Evolutionary conservation across 1,139 yeast genomes (phyloP), one percentile per base, ranked within the genome.

Genomic region (Wickerhamiella infanticola): DNA sequence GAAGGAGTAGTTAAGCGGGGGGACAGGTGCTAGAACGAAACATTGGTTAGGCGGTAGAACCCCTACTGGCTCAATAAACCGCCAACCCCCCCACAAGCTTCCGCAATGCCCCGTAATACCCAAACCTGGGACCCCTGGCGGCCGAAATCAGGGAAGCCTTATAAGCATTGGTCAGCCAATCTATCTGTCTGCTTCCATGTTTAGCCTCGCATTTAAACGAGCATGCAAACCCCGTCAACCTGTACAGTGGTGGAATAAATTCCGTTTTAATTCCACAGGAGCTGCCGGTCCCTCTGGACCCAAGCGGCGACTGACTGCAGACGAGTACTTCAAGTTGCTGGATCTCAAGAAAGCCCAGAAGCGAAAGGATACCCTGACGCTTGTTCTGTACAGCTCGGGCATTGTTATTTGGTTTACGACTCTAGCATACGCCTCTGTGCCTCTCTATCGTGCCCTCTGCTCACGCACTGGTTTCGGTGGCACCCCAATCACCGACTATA

Each of bases 381-480:
- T 83, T 8, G 76, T 81, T 3, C 74, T 80, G 59, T 88, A 88
- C 60, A 68, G 90, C 1, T 67, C 79, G 1, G 79, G 94, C 26
- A 67, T 85, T 39, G 79, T 80, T 11, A 66, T 90, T 29, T 66
- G 79, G 7, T 84, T 85, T 51, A 66, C 85, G 41, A 90, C 96
- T 0, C 67, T 90, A 24, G 73, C 95, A 0, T 90, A 86, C 63
- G 83, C 90, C 8, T 85, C 96, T 1, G 98, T 93, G 8, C 97
- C 98, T 3, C 66, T 93, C 24, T 93, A 93, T 62, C 69, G 96
- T 54, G 88, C 90, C 24, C 72, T 93, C 41, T 93, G 99, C 68
- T 85, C 88, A 57, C 75, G 95, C 64, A 88, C 96, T 1, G 98
- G 98, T 0, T 90, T 82, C 74, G 95, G 90, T 44, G 99, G 99